Base-by-base conservation (phyloP, 2,329 filamentous ascomycete species). In the Fusarium setosum region DNA sequence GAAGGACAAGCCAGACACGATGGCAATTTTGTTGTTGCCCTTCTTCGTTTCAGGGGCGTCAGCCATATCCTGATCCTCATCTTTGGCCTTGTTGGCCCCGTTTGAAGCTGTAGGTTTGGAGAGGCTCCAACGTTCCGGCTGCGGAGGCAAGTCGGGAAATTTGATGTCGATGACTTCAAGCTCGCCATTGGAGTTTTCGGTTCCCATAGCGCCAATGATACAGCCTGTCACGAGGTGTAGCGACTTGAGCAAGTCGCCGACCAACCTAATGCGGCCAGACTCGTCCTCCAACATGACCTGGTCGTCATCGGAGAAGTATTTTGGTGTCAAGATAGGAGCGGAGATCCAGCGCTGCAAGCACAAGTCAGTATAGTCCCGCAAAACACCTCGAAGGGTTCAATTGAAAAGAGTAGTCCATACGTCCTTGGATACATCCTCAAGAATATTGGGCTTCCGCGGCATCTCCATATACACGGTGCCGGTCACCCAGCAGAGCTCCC, bases 381-480 rank as follows among this genome's bases (percentile, higher is more conserved):
- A 2, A 12, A 9, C 8, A 15, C n/a, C 17, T 5, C 15, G n/a
- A 12, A 18, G 15, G 12, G 18, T 18, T 21, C 32, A 20, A 40
- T 9, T 18, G 12, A 18, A 6, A 23, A 15, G 10, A 20, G 40
- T 20, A 11, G 1, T 15, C 11, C 86, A 67, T 80, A 94, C 92
- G 78, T 97, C 95, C 79, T 96, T 97, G 37, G 92, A 91, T 38
- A 99, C 92, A 72, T 99, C 96, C 60, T 97, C 94, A 31, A 99
- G 82, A 76, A 99, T 95, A 74, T 96, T 97, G 1, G 96, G 96
- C 81, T 99, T 99, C 73, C 97, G 79, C 3, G 92, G 88, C 93
- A 99, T 94, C 66, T 98, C 93, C 91, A 98, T 97, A 77, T 97
- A 99, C 29, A 98, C 89, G 0, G 96, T 99, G 15, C 96, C 96